Percentiles rank a stretch among this genome's conserved stretches.
These are phyloP conservation scores for Aaosphaeria arxii DNA, from an alignment of 2,329 filamentous ascomycete genomes.

Conservation along the genomic window DNA sequence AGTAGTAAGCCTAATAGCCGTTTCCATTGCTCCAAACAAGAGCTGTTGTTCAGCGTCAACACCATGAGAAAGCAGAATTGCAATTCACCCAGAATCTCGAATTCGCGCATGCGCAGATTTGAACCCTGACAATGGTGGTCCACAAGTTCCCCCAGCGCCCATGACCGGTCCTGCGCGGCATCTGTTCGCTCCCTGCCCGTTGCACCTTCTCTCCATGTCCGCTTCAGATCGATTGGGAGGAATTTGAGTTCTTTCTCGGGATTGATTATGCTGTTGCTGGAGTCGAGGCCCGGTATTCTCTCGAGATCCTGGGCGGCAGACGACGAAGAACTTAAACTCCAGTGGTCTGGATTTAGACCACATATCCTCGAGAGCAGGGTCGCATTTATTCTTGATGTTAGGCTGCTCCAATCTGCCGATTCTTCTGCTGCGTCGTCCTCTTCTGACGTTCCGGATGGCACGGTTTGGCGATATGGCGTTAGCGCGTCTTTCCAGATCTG, in stretches of 20 bases:
- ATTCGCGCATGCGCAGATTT: conserved; percentile 21
- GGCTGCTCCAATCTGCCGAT: conserved; percentile 51
- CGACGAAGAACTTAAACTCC: conserved; percentile 58
- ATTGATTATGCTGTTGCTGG: conserved; percentile 24
- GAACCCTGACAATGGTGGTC: conserved; percentile 37
- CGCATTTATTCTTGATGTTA: conserved; percentile 52
- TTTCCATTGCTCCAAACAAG: conserved; percentile 65
- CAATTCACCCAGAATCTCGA: conserved; percentile 53
- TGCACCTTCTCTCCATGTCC: conserved; percentile 60
- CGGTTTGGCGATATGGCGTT: conserved; percentile 47
- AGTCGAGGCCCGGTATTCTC: conserved; percentile 56
- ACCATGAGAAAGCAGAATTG: conserved; percentile 64
- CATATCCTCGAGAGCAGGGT: conserved; percentile 51
- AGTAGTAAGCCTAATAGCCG: conserved; percentile 55
- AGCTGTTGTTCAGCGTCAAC: conserved; percentile 63
- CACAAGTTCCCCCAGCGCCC: conserved; percentile 57
- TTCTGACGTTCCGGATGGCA: conserved; percentile 22
- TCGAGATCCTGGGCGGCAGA: conserved; percentile 57
- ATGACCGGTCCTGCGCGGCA: conserved; percentile 60
- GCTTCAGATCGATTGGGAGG: conserved; percentile 58
- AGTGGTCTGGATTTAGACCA: conserved; percentile 46
- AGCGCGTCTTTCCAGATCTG: conserved; percentile 53
- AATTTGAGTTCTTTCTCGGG: conserved; percentile 48
- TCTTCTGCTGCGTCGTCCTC: conserved; percentile 38
- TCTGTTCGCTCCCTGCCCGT: conserved; percentile 62